Evolutionary conservation across 2,329 filamentous ascomycete genomes (phyloP).

Genomic region (Magnaporthiopsis poae): DNA sequence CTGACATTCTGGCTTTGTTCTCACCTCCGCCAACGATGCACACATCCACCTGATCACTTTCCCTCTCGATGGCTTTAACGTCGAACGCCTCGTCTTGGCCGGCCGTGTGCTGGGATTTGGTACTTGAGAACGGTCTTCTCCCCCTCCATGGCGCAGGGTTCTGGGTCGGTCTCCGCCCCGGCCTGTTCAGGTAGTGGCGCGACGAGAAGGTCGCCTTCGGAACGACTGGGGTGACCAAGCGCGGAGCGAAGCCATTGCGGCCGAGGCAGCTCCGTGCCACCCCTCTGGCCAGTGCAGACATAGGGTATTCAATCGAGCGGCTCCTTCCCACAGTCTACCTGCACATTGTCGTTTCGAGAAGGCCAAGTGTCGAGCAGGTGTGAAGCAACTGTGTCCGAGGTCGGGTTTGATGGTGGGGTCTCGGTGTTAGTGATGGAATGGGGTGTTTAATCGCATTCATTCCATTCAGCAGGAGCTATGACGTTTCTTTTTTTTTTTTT

Average conservation of each 20-base stretch:
- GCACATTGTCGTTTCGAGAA: not conserved
- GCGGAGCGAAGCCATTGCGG: not conserved
- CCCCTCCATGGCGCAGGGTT: slow-evolving; percentile 4
- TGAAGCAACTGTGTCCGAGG: not conserved
- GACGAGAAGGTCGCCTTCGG: not conserved
- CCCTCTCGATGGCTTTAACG: slow-evolving; percentile 63
- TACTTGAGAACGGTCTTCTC: slow-evolving; percentile 17
- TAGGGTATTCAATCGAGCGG: not conserved
- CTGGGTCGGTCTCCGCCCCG: not conserved
- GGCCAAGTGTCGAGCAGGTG: too few species aligned
- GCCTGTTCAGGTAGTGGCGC: not conserved
- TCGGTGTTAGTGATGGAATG: not conserved
- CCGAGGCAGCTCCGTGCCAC: not conserved
- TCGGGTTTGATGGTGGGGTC: not conserved
- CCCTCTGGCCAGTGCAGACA: not conserved
- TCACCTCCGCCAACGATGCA: slow-evolving; percentile 85
- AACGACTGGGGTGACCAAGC: not conserved
- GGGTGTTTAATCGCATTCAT: not conserved
- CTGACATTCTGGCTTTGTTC: slow-evolving; percentile 12
- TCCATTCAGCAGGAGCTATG: not conserved
- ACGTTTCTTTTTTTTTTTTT: not conserved
- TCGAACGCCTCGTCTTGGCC: slow-evolving; percentile 50
- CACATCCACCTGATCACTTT: slow-evolving; percentile 88
- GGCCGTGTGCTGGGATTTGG: slow-evolving; percentile 18
- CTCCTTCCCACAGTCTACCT: not conserved